phyloP scores from a whole-genome alignment of 768 basidiomycete species.

The Russula dissimulans region DNA sequence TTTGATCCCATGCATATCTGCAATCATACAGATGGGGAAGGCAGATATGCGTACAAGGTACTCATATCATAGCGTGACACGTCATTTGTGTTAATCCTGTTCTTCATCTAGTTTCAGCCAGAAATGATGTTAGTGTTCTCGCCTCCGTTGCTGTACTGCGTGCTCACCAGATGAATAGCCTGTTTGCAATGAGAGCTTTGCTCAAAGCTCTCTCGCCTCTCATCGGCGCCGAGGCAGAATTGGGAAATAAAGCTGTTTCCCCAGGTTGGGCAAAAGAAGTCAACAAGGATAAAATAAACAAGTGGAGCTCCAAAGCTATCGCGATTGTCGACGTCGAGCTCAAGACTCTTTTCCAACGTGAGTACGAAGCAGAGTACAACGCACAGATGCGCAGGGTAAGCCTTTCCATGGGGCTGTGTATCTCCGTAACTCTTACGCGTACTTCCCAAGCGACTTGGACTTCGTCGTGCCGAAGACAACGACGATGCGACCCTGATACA shows the following conservation, averaged over 20 bases:
- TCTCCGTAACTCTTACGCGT: background rate
- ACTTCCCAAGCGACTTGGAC: conserved; percentile 57
- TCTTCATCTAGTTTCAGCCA: conserved; percentile 48
- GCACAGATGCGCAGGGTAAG: conserved; percentile 58
- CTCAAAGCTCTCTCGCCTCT: conserved; percentile 74
- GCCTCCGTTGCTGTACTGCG: background rate
- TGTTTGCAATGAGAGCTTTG: conserved; percentile 73
- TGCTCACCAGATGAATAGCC: conserved; percentile 29
- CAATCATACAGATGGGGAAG: conserved; percentile 76
- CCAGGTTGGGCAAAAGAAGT: conserved; percentile 57
- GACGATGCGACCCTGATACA: conserved; percentile 57
- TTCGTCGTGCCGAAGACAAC: conserved; percentile 41
- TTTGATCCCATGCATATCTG: conserved; percentile 82
- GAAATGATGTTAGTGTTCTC: conserved; percentile 56
- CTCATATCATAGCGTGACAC: conserved; percentile 15
- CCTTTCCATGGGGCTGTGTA: background rate
- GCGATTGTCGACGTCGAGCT: conserved; percentile 49
- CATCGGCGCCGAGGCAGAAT: conserved; percentile 69
- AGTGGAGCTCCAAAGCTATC: conserved; percentile 52
- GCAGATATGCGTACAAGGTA: conserved; percentile 66
- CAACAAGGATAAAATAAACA: conserved; percentile 42
- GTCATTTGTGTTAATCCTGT: background rate
- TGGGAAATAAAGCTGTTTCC: conserved; percentile 39
- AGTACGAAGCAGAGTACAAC: conserved; percentile 56
- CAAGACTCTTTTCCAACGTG: conserved; percentile 49